Base-by-base conservation (phyloP, 352 stramenopile genomes). In the Albugo laibachii region DNA sequence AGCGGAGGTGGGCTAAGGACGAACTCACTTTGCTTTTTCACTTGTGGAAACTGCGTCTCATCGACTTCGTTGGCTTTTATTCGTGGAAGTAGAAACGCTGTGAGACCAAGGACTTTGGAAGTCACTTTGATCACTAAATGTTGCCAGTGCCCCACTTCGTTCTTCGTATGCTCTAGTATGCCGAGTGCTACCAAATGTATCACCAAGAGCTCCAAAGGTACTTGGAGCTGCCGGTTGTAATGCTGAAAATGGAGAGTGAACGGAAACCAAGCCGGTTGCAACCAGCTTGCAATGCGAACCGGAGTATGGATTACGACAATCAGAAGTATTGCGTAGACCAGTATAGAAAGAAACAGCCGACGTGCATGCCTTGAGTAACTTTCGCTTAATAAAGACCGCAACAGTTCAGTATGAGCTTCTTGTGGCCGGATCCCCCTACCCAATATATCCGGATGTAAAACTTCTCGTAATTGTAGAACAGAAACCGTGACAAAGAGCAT, bases 401-500 rank as follows among this genome's bases (percentile, higher is more conserved):
- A 66, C 35, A 98, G 62, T 61, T 98, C 94, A 10, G 92, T 91
- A 50, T 98, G 93, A 18, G 94, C 87, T 68, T 98, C 92, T 69
- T 98, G 94, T 5, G 79, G 79, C n/a, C 79, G 77, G 67, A 91
- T 88, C 13, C 80, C 61, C 49, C 83, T 86, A 24, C 77, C 74
- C 13, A 94, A 46, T 11, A 95, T 76, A 54, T 97, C 88, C 10
- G 92, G 92, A 50, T 98, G 92, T 13, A 89, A 65, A 27, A 97
- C 88, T 65, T 98, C 92, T 16, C 92, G 78, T 31, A 97, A 62
- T 59, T 97, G 88, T 12, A 97, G 63, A 13, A 97, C 81, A 13
- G 86, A 95, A 1, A 98, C 92, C 0, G 94, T 98, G 36, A 97
- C 89, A 40, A 97, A 85, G 11, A 98, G 72, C 94, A 98, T 98